These are phyloP conservation scores for Cladophialophora carrionii DNA, from an alignment of 2,329 filamentous ascomycete species.

Conservation along the genomic window DNA sequence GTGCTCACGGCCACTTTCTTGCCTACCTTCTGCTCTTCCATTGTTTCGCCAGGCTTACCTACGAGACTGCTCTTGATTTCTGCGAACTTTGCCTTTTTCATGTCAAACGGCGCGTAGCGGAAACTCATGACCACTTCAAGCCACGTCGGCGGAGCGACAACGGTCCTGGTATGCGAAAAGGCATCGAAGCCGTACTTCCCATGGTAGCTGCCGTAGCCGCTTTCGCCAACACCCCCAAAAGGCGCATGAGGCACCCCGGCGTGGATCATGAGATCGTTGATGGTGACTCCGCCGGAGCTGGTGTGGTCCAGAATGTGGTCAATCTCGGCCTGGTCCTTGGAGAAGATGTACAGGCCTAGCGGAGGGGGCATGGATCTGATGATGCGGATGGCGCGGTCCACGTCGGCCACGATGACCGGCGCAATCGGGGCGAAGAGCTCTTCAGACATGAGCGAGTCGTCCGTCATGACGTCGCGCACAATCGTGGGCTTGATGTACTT, in stretches of 20 bases:
- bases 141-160: slow-evolving; percentile 35
- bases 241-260: slow-evolving; percentile 49
- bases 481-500: slow-evolving; percentile 47
- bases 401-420: slow-evolving; percentile 44
- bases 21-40: slow-evolving; percentile 15
- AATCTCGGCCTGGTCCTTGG: slow-evolving; percentile 44
- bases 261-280: slow-evolving; percentile 57
- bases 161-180: slow-evolving; percentile 44
- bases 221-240: slow-evolving; percentile 57
- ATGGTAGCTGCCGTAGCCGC: slow-evolving; percentile 56
- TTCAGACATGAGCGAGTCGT: slow-evolving; percentile 49
- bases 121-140: slow-evolving; percentile 35
- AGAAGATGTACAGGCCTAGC: slow-evolving; percentile 51
- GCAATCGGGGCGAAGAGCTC: slow-evolving; percentile 54
- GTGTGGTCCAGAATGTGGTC: slow-evolving; percentile 44
- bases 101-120: slow-evolving; percentile 38
- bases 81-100: slow-evolving; percentile 16
- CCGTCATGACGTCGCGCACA: slow-evolving; percentile 43
- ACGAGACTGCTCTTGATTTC: slow-evolving; percentile 15
- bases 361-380: slow-evolving; percentile 43
- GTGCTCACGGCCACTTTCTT: background rate
- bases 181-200: slow-evolving; percentile 54
- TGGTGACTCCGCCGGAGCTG: slow-evolving; percentile 56
- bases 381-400: slow-evolving; percentile 42
- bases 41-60: slow-evolving; percentile 16